These are phyloP conservation scores for Globisporangium ultimum DNA, from an alignment of 352 stramenopile species.

Conservation along the genomic window DNA sequence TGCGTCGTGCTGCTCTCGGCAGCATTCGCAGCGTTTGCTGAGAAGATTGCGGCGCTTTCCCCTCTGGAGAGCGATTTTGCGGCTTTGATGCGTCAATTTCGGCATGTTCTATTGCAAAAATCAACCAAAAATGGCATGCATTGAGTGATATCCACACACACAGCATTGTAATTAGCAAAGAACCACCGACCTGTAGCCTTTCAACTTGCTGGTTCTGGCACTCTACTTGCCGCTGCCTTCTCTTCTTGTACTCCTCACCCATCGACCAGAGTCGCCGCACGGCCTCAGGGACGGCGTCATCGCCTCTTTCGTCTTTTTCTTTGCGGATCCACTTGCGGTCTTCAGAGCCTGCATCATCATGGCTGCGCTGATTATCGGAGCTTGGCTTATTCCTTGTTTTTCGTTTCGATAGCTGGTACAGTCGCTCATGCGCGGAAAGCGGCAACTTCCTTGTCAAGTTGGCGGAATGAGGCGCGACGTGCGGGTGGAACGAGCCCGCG, in stretches of 20 bases:
- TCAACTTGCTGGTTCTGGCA: conserved; percentile 27
- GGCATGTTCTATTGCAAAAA: conserved; percentile 23
- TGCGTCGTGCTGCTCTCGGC: conserved; percentile 4
- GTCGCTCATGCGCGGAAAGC: conserved; percentile 39
- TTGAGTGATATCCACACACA: neutral
- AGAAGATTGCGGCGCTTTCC: conserved; percentile 9
- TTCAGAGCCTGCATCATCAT: neutral
- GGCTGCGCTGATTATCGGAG: neutral
- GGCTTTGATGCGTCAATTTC: conserved; percentile 52
- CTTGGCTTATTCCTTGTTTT: neutral
- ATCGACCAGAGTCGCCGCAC: conserved; percentile 36
- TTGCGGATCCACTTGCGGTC: conserved; percentile 9
- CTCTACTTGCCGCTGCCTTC: conserved; percentile 28
- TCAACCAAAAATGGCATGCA: neutral
- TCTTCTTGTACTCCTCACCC: conserved; percentile 40
- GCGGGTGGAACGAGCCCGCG: conserved; percentile 19
- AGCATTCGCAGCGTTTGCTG: conserved; percentile 26
- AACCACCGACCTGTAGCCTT: conserved; percentile 29
- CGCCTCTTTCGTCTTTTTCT: neutral
- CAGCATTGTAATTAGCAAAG: neutral
- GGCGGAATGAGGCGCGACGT: conserved; percentile 51
- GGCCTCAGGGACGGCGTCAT: conserved; percentile 13
- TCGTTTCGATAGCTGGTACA: conserved; percentile 44
- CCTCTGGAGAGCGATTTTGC: conserved; percentile 32
- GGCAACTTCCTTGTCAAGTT: conserved; percentile 25